phyloP scores from a whole-genome alignment of 176 grass and related monocot genomes.

The Aegilops longissima region DNA sequence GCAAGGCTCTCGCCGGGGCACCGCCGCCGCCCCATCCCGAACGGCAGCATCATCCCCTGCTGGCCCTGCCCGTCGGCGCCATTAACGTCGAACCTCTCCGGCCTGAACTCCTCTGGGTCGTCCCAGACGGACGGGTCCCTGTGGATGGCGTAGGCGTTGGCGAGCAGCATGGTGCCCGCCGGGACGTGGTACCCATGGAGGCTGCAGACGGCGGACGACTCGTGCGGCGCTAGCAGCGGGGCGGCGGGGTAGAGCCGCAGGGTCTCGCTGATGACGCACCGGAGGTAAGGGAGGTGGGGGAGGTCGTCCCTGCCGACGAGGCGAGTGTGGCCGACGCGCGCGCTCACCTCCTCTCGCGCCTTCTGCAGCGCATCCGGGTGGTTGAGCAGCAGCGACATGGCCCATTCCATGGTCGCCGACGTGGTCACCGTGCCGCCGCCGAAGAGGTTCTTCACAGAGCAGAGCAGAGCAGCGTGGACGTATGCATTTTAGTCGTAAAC shows the following conservation, averaged over 20 bases:
- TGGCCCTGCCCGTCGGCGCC: background rate
- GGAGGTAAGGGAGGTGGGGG: slow-evolving; percentile 36
- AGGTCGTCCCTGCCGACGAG: slow-evolving; percentile 37
- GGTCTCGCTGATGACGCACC: slow-evolving; percentile 52
- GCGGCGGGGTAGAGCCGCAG: slow-evolving; percentile 38
- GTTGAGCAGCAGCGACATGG: slow-evolving; percentile 65
- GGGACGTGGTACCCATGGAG: slow-evolving; percentile 30
- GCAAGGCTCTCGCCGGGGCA: slow-evolving; percentile 50
- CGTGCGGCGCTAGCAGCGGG: slow-evolving; percentile 43
- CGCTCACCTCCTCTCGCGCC: slow-evolving; percentile 28
- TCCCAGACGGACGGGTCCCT: slow-evolving; percentile 37
- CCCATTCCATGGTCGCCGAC: slow-evolving; percentile 44
- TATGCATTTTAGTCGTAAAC: background rate
- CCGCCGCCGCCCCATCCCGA: slow-evolving; percentile 50
- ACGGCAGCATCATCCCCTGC: slow-evolving; percentile 30
- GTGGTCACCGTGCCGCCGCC: slow-evolving; percentile 38
- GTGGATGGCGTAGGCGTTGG: slow-evolving; percentile 55
- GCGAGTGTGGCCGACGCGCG: slow-evolving; percentile 8
- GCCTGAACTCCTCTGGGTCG: slow-evolving; percentile 37
- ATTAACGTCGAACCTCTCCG: slow-evolving; percentile 41
- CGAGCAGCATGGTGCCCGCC: slow-evolving; percentile 44
- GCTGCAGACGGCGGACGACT: slow-evolving; percentile 35
- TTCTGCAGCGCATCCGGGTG: slow-evolving; percentile 34
- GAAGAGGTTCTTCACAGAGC: slow-evolving; percentile 31
- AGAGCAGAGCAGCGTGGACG: background rate